A percentile compares a stretch with the other conserved stretches of the same genome.
Conservation (phyloP, 139 green algal genomes). For the Tetradesmus lagerheimii region DNA sequence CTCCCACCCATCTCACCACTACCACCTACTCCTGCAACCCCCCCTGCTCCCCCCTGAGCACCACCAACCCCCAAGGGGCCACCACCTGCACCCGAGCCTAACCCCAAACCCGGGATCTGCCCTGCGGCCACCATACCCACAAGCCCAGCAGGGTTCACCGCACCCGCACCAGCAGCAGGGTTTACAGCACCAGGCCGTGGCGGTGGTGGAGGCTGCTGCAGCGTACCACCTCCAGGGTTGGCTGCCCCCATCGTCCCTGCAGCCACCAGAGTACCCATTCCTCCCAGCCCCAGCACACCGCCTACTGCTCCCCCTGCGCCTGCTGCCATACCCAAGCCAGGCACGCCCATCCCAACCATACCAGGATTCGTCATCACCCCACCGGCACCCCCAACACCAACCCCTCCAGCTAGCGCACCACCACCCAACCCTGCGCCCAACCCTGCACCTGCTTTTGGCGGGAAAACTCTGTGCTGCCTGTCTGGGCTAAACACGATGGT, state of each 20-base stretch:
- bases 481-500: conserved; percentile 34
- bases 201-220: conserved; percentile 15
- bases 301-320: neutral
- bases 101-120: neutral
- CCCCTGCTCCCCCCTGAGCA: too few relatives aligned
- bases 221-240: neutral
- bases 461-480: conserved; percentile 21
- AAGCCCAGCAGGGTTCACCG: neutral
- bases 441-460: neutral
- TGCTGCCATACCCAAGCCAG: too few relatives aligned
- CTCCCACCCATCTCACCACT: conserved; percentile 15
- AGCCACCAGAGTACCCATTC: neutral
- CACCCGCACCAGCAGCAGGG: neutral
- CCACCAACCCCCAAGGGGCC: neutral
- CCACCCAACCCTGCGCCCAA: neutral
- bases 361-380: neutral
- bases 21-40: neutral
- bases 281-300: neutral
- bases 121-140: neutral
- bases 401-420: too few relatives aligned
- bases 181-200: neutral
- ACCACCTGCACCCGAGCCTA: neutral
- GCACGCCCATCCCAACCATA: neutral
- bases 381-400: neutral
- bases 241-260: neutral